Percentiles rank a stretch among this genome's conserved stretches.
Evolutionary conservation across 2,329 filamentous ascomycete species (phyloP).

Genomic region (Zymoseptoria passerinii): DNA sequence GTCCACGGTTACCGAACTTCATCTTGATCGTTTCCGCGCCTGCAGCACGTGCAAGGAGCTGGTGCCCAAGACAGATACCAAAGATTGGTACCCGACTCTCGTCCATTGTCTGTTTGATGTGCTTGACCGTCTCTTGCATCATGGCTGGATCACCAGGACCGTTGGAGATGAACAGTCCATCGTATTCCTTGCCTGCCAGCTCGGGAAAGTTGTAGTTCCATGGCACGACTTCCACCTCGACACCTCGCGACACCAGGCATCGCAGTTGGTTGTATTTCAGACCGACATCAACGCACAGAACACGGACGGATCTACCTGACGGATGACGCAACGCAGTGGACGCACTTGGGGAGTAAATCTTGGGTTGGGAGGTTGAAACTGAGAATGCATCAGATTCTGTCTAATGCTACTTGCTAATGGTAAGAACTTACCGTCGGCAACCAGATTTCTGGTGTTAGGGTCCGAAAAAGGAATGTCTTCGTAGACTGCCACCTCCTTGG

Average conservation of each 20-base stretch:
- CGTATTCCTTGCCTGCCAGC: constrained; percentile 73
- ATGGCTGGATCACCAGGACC: constrained; percentile 91
- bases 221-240: constrained; percentile 88
- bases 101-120: constrained; percentile 67
- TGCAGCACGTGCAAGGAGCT: constrained; percentile 79
- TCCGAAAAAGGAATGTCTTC: constrained; percentile 82
- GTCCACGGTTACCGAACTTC: constrained; percentile 98
- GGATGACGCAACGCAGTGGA: constrained; percentile 72
- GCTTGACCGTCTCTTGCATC: constrained; percentile 68
- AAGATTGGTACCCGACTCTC: constrained; percentile 82
- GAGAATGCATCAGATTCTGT: constrained; percentile 28
- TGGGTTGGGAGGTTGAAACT: constrained; percentile 86
- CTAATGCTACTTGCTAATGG: constrained; percentile 17
- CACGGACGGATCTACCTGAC: constrained; percentile 75
- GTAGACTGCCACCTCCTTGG: constrained; percentile 44
- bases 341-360: constrained; percentile 70
- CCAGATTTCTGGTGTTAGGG: constrained; percentile 86
- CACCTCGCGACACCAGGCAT: constrained; percentile 81
- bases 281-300: constrained; percentile 91
- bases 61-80: constrained; percentile 92
- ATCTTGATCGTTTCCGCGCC: constrained; percentile 86
- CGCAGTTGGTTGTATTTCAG: constrained; percentile 97
- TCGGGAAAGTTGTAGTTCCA: constrained; percentile 89
- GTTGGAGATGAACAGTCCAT: constrained; percentile 96
- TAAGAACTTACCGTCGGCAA: constrained; percentile 71